Conservation (phyloP, 1,284 basidiomycete genomes). For the Cryptococcus sp. region DNA sequence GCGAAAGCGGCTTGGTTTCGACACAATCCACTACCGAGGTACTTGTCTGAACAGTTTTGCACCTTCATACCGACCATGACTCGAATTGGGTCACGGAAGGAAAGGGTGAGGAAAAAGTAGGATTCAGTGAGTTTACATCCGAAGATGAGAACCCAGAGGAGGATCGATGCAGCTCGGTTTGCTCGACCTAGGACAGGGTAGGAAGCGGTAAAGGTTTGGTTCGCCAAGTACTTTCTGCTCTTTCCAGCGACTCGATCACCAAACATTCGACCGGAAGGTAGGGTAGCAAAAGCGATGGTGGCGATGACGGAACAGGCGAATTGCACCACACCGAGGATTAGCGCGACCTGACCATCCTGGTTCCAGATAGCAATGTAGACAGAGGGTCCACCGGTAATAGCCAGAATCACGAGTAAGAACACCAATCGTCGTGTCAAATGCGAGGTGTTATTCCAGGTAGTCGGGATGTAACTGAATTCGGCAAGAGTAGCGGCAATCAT, state of each 20-base stretch:
- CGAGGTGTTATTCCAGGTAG: slow-evolving; percentile 94
- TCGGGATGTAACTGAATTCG: slow-evolving; percentile 92
- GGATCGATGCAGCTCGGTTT: slow-evolving; percentile 63
- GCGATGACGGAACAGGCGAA: slow-evolving; percentile 80
- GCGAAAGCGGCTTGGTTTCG: slow-evolving; percentile 86
- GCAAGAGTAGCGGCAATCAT: slow-evolving; percentile 88
- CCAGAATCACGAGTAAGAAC: slow-evolving; percentile 79
- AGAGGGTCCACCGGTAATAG: slow-evolving; percentile 78
- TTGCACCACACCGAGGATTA: slow-evolving; percentile 86
- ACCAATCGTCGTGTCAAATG: slow-evolving; percentile 80
- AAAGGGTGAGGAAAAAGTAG: slow-evolving; percentile 90
- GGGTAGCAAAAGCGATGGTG: slow-evolving; percentile 73
- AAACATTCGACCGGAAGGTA: slow-evolving; percentile 85
- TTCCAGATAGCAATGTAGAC: slow-evolving; percentile 80
- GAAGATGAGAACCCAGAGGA: slow-evolving; percentile 84
- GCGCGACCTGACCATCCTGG: slow-evolving; percentile 59
- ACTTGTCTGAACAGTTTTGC: slow-evolving; percentile 75
- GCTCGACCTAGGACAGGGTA: slow-evolving; percentile 68
- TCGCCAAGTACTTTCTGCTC: slow-evolving; percentile 87
- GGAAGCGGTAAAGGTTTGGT: slow-evolving; percentile 91
- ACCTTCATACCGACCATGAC: slow-evolving; percentile 93
- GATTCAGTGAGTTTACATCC: slow-evolving; percentile 91
- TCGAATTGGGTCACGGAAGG: slow-evolving; percentile 82
- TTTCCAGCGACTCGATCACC: slow-evolving; percentile 91
- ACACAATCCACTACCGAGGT: slow-evolving; percentile 75